A percentile compares a stretch with the other conserved stretches of the same genome.
Evolutionary conservation across 768 basidiomycete species (phyloP).

Genomic region (Hygrophorus russula): DNA sequence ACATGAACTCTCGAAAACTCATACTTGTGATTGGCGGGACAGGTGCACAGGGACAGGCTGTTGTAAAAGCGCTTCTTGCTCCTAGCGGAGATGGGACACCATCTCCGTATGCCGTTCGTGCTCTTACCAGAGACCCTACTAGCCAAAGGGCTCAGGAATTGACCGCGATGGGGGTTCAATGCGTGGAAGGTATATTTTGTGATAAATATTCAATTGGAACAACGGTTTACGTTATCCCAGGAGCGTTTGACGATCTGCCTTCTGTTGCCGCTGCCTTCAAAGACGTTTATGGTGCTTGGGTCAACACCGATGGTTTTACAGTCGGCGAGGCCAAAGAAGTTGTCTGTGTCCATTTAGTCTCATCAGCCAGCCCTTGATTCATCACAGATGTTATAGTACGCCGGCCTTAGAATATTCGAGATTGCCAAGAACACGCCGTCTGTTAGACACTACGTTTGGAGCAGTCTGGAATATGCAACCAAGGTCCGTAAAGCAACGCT

Average conservation of each 20-base stretch:
- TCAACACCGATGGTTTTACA: conserved; percentile 30
- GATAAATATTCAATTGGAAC: not conserved
- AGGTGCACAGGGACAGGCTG: conserved; percentile 31
- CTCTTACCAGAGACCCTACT: conserved; percentile 25
- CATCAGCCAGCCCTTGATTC: not conserved
- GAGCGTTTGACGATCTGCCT: conserved; percentile 21
- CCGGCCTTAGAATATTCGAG: conserved; percentile 31
- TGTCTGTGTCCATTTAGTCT: no score
- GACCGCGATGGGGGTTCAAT: conserved; percentile 23
- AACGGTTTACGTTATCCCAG: conserved; percentile 12
- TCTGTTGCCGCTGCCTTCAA: conserved; percentile 20
- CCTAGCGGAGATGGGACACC: conserved; percentile 23
- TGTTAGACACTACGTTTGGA: conserved; percentile 29
- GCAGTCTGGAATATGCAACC: conserved; percentile 28
- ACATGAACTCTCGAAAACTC: conserved; percentile 20
- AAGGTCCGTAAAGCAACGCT: conserved; percentile 17
- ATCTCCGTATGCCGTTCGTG: conserved; percentile 30
- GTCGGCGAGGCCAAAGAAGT: conserved; percentile 26
- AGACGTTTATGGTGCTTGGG: conserved; percentile 28
- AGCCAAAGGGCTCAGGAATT: conserved; percentile 24
- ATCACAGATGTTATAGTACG: conserved; percentile 23
- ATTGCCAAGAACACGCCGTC: conserved; percentile 20
- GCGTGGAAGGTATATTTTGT: conserved; percentile 20
- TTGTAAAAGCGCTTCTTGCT: conserved; percentile 26
- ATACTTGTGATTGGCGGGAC: conserved; percentile 36